A percentile compares a stretch with the other conserved stretches of the same genome.
Conservation (phyloP, 176 grass and related monocot genomes). For the Triticum urartu region DNA sequence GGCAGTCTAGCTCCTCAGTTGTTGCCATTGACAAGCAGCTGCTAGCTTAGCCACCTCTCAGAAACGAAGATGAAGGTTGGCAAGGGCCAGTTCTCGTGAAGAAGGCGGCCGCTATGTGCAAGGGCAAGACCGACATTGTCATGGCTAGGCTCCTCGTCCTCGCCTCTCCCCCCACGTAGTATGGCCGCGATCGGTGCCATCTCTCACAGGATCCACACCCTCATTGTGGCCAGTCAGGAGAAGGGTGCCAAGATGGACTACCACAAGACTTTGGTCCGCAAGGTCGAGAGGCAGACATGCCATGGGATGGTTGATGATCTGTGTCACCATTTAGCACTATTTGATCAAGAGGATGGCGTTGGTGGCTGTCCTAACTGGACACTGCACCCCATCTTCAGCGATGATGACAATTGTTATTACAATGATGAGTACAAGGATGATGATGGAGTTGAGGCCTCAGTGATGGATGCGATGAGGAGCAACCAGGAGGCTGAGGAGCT, state of each 20-base stretch:
- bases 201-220: constrained; percentile 56
- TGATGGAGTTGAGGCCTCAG: constrained; percentile 33
- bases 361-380: neutral
- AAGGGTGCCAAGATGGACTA: neutral
- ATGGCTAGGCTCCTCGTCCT: constrained; percentile 52
- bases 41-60: neutral
- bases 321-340: neutral
- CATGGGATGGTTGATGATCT: neutral
- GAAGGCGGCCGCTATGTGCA: constrained; percentile 53
- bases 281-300: neutral
- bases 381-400: neutral
- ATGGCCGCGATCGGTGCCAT: constrained; percentile 35
- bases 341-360: neutral
- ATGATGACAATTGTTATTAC: neutral
- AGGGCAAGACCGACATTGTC: constrained; percentile 43
- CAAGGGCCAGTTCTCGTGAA: constrained; percentile 65
- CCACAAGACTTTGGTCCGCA: neutral
- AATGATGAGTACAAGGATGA: neutral
- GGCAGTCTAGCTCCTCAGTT: neutral
- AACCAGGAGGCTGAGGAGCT: constrained; percentile 45
- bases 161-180: constrained; percentile 32
- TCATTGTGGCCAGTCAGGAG: constrained; percentile 28
- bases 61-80: constrained; percentile 42
- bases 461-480: constrained; percentile 67
- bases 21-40: neutral